These are phyloP conservation scores for Brettanomyces sp. DNA, from an alignment of 805 yeast species.

Conservation along the genomic window DNA sequence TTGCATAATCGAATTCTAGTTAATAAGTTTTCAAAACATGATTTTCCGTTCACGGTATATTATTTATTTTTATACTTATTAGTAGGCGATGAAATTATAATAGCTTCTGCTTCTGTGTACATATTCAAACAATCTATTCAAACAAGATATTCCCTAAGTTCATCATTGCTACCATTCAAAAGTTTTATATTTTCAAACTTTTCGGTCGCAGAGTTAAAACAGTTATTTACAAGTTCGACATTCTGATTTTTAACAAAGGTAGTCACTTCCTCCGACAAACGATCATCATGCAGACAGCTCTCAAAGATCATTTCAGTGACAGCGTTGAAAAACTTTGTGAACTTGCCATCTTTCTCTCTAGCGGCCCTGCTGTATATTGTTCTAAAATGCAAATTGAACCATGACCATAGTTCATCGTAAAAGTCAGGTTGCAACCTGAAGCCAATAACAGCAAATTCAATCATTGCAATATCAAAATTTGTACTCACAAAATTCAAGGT, in stretches of 20 bases:
- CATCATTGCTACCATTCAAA: slow-evolving; percentile 17
- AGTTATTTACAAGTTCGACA: slow-evolving; percentile 14
- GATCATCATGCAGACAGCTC: slow-evolving; percentile 15
- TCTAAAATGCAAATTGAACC: slow-evolving; percentile 47
- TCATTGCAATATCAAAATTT: slow-evolving; percentile 44
- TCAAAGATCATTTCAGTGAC: slow-evolving; percentile 35
- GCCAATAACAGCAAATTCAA: slow-evolving; percentile 54
- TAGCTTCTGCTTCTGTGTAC: neutral
- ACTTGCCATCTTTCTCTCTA: slow-evolving; percentile 27
- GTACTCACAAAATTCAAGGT: slow-evolving; percentile 48
- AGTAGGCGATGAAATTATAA: neutral
- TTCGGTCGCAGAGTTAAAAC: slow-evolving; percentile 11
- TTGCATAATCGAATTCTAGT: no score
- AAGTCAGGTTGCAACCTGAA: slow-evolving; percentile 28
- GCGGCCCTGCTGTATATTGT: slow-evolving; percentile 41
- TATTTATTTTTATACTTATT: no score
- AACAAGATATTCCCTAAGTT: slow-evolving; percentile 6
- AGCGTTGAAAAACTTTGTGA: slow-evolving; percentile 34
- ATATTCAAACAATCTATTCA: neutral
- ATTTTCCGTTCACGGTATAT: no score
- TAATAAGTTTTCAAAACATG: no score
- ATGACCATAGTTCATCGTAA: slow-evolving; percentile 36
- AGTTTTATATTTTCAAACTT: slow-evolving; percentile 17
- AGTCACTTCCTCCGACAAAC: slow-evolving; percentile 10
- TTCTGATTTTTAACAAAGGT: slow-evolving; percentile 14